phyloP scores from a whole-genome alignment of 2,329 filamentous ascomycete genomes.

The Ilyonectria mors-panacis region DNA sequence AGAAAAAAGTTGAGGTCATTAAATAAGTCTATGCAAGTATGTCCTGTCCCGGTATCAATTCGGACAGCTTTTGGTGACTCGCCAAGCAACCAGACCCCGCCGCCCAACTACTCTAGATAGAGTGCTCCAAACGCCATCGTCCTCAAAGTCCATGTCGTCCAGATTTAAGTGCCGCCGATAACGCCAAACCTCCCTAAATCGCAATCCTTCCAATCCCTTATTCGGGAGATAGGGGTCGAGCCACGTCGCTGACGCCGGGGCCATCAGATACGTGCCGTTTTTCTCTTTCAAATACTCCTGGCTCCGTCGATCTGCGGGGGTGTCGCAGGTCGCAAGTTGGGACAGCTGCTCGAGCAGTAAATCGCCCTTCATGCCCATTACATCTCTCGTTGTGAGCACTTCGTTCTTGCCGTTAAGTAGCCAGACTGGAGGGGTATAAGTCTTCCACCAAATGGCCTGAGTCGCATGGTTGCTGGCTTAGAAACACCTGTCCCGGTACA shows the following conservation, averaged over 20 bases:
- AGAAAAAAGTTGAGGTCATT: slow-evolving; percentile 35
- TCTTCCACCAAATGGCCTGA: slow-evolving; percentile 87
- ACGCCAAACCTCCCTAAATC: slow-evolving; percentile 80
- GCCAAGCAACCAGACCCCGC: slow-evolving; percentile 74
- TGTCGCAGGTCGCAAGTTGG: slow-evolving; percentile 74
- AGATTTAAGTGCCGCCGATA: slow-evolving; percentile 79
- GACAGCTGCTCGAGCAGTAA: slow-evolving; percentile 72
- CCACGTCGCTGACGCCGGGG: slow-evolving; percentile 80
- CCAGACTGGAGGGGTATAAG: slow-evolving; percentile 86
- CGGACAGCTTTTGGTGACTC: slow-evolving; percentile 73
- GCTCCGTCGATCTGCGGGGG: slow-evolving; percentile 68
- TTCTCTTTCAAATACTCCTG: slow-evolving; percentile 72
- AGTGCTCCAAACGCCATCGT: slow-evolving; percentile 82
- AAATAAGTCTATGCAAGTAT: slow-evolving; percentile 34
- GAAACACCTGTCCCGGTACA: slow-evolving; percentile 81
- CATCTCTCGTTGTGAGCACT: slow-evolving; percentile 77
- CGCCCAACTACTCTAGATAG: slow-evolving; percentile 76
- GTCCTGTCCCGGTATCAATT: slow-evolving; percentile 33
- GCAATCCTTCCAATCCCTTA: slow-evolving; percentile 71
- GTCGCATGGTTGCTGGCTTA: slow-evolving; percentile 79
- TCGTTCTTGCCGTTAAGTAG: slow-evolving; percentile 83
- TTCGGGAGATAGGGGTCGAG: slow-evolving; percentile 75
- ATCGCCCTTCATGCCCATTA: slow-evolving; percentile 79
- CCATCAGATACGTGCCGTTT: slow-evolving; percentile 79
- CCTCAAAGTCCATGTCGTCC: slow-evolving; percentile 84